Evolutionary conservation across 768 basidiomycete species (phyloP), one percentile per base, ranked within the genome.

Genomic region (Pleurotus pulmonarius): DNA sequence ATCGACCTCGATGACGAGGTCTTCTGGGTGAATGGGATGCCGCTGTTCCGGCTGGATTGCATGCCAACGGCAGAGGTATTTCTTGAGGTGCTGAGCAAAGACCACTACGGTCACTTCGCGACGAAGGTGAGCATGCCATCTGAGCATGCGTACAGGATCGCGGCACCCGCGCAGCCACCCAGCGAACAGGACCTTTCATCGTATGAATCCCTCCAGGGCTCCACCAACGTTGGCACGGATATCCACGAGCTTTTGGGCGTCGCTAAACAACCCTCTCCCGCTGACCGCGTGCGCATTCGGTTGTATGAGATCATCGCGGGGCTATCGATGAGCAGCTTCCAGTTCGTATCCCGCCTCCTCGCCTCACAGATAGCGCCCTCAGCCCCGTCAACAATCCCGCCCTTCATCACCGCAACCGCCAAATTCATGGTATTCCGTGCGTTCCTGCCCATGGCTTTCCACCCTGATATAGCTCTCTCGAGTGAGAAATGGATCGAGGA

Each of bases 31-130:
- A 22, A 56, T 29, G 43, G 55, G 11, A 15, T 44, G 20, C 55
- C 55, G 15, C 13, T 56, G 9, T 56, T 56, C 29, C 55, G 55
- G 24, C 20, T 56, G 12, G 55, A 56, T 46, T 46, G 44, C 29
- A 56, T 56, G 44, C 55, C 55, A 9, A 34, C 55, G 15, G 4
- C 11, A 15, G 44, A 46, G 24, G 16, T 25, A 4, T 22, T 45
- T 8, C 26, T 56, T 15, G 44, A 29, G n/a, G 26, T 15, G 12
- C 7, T 49, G 11, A 22, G 13, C 8, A 29, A 29, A 11, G 47
- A 49, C 34, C 3, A 12, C 24, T 49, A 26, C 25, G 26, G 18
- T 1, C 47, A 29, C 26, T 25, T 8, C n/a, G 15, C 13, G 12
- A 24, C 25, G 12, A 49, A 49, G 12, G 18, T 9, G 18, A 34